Evolutionary conservation across 805 yeast genomes (phyloP), one percentile per base, ranked within the genome.

Genomic region (Cyberlindnera amylophila): DNA sequence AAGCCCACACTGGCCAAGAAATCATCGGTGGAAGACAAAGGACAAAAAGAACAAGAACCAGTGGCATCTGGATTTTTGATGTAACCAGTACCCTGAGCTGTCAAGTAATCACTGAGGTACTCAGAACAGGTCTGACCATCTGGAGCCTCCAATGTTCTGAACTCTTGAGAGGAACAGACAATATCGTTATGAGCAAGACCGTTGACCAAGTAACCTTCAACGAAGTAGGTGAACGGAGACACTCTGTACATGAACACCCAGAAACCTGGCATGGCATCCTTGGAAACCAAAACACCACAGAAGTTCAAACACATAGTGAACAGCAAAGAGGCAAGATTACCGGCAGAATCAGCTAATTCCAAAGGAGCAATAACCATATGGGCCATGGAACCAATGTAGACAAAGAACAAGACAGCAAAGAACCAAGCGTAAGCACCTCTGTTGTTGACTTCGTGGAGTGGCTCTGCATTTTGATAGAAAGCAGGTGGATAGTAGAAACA

Each of bases 171-270:
- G 2, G 78, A 41, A 62, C 89, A 82, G 0, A 43, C 45, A 35
- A 81, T 76, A 0, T 52, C 40, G 7, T 67, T 65, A 45, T 71
- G 71, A 34, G 80, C 82, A 50, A 81, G 63, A 49, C 80, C 85
- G 39, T 74, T 66, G 32, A 78, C 63, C 42, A 82, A 59, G 52
- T 77, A 61, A 33, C 78, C 81, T 15, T 70, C 65, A 40, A 84
- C 66, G 65, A 82, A 71, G 53, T 83, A 85, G 1, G 88, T 80
- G 49, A 82, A 66, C 14, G 93, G 91, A 18, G 82, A 77, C 15
- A 70, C 74, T 58, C 89, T 70, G 70, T 82, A 84, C 87, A 84
- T 80, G 70, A 82, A 84, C 34, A 74, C 67, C 89, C 90, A 81
- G 70, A 86, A 86, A n/a, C 87, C 79, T 24, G 85, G 85, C 67